Percentiles rank a stretch among this genome's conserved stretches.
Evolutionary conservation across 805 yeast genomes (phyloP).

Genomic region (Huiozyma sinensis): DNA sequence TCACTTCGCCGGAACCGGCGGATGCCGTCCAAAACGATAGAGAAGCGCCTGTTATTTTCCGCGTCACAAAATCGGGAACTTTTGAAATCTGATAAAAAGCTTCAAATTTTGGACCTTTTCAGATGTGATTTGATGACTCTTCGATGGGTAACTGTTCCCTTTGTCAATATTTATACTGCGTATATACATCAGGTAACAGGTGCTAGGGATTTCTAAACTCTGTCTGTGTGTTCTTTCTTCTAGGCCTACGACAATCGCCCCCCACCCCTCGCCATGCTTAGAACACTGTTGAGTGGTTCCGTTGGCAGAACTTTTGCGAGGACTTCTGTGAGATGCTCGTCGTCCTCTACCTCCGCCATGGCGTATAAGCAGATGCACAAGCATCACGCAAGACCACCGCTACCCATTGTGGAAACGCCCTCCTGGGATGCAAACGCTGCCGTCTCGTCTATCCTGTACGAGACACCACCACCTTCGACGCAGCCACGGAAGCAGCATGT

Average conservation of each 20-base stretch:
- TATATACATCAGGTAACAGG: no score
- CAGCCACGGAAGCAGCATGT: conserved; percentile 77
- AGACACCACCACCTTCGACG: conserved; percentile 51
- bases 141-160: no score
- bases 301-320: not conserved
- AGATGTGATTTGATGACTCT: no score
- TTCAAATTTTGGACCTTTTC: no score
- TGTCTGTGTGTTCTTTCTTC: no score
- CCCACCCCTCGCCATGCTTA: conserved; percentile 9
- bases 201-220: no score
- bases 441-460: conserved; percentile 88
- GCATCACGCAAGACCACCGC: conserved; percentile 74
- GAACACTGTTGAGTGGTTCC: conserved; percentile 10
- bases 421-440: conserved; percentile 95
- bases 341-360: conserved; percentile 82
- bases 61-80: no score
- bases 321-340: conserved; percentile 33
- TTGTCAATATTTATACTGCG: no score
- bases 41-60: no score
- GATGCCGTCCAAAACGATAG: no score
- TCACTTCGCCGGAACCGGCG: no score
- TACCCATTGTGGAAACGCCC: conserved; percentile 90
- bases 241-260: not conserved
- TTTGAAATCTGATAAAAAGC: no score
- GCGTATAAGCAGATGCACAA: conserved; percentile 90